These are phyloP conservation scores for Arthromyces matolae DNA, from an alignment of 768 basidiomycete species.

Conservation along the genomic window DNA sequence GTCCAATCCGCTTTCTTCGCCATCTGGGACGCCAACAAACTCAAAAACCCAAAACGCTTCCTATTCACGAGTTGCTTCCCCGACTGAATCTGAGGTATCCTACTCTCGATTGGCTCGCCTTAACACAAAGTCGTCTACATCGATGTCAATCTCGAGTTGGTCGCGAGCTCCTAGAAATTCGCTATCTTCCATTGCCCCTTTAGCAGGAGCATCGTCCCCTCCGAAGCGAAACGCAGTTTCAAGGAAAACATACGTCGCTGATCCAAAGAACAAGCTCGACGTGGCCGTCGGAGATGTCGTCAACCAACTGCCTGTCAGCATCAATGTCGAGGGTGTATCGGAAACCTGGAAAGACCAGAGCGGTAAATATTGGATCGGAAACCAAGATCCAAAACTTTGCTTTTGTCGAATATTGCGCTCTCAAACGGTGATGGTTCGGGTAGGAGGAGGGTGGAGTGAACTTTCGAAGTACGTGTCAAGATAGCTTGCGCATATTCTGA, in stretches of 20 bases:
- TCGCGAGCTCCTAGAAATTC: slow-evolving; percentile 66
- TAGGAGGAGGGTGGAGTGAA: slow-evolving; percentile 93
- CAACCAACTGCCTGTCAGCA: slow-evolving; percentile 81
- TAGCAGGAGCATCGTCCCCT: slow-evolving; percentile 41
- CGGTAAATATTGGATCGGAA: slow-evolving; percentile 95
- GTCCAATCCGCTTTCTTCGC: slow-evolving; percentile 34
- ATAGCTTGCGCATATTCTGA: neutral
- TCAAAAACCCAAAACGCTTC: slow-evolving; percentile 38
- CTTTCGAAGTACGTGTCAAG: slow-evolving; percentile 68
- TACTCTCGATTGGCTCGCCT: slow-evolving; percentile 41
- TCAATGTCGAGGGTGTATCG: slow-evolving; percentile 75
- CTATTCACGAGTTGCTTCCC: slow-evolving; percentile 47
- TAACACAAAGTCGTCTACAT: slow-evolving; percentile 40
- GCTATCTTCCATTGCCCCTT: slow-evolving; percentile 39
- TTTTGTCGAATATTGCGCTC: slow-evolving; percentile 90
- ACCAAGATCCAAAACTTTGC: slow-evolving; percentile 84
- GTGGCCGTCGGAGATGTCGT: slow-evolving; percentile 91
- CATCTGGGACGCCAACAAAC: slow-evolving; percentile 33
- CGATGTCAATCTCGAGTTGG: slow-evolving; percentile 52
- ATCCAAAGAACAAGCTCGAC: slow-evolving; percentile 90
- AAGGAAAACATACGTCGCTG: slow-evolving; percentile 75
- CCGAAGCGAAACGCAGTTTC: slow-evolving; percentile 35
- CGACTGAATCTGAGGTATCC: slow-evolving; percentile 58
- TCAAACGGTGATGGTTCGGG: slow-evolving; percentile 93
- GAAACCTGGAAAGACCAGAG: slow-evolving; percentile 91